A percentile compares a stretch with the other conserved stretches of the same genome.
phyloP scores from a whole-genome alignment of 106 monocot species.

The Triglochin maritima region DNA sequence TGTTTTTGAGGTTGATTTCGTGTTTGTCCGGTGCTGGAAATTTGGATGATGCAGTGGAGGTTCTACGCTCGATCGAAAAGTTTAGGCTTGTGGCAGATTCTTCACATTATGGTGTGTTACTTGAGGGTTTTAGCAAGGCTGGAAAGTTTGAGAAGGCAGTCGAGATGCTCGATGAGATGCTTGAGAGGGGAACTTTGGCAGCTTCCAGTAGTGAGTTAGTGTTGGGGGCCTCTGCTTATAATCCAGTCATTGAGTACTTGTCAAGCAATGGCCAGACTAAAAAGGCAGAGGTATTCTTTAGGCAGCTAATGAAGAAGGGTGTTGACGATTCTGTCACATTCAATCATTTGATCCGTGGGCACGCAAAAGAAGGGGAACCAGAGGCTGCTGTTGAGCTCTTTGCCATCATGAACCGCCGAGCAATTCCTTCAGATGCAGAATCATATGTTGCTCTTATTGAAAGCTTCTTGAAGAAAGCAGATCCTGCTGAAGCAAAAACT shows the following conservation, averaged over 20 bases:
- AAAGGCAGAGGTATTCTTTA: conserved; percentile 77
- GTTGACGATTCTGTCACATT: conserved; percentile 61
- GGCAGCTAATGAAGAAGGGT: conserved; percentile 98
- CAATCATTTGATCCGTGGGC: conserved; percentile 70
- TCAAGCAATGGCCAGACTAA: conserved; percentile 38
- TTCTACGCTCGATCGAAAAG: conserved; percentile 27
- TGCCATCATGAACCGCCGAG: conserved; percentile 58
- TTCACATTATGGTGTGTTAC: conserved; percentile 46
- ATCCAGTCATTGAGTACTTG: conserved; percentile 65
- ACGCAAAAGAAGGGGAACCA: conserved; percentile 56
- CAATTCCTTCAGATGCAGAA: conserved; percentile 46
- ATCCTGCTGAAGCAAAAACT: conserved; percentile 68
- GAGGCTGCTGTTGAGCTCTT: conserved; percentile 67
- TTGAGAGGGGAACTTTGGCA: conserved; percentile 43
- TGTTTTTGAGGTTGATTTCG: conserved; percentile 55
- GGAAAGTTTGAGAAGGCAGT: conserved; percentile 34
- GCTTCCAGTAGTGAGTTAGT: conserved; percentile 20
- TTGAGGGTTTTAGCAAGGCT: conserved; percentile 61
- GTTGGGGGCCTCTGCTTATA: conserved; percentile 53
- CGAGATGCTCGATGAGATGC: conserved; percentile 55
- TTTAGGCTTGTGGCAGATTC: conserved; percentile 39
- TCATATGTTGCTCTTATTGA: conserved; percentile 43
- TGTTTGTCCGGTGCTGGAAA: conserved; percentile 42
- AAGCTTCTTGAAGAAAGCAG: conserved; percentile 75
- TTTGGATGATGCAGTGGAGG: conserved; percentile 54